Evolutionary conservation across 2,329 filamentous ascomycete genomes (phyloP).

Genomic region (Epichloe festucae): DNA sequence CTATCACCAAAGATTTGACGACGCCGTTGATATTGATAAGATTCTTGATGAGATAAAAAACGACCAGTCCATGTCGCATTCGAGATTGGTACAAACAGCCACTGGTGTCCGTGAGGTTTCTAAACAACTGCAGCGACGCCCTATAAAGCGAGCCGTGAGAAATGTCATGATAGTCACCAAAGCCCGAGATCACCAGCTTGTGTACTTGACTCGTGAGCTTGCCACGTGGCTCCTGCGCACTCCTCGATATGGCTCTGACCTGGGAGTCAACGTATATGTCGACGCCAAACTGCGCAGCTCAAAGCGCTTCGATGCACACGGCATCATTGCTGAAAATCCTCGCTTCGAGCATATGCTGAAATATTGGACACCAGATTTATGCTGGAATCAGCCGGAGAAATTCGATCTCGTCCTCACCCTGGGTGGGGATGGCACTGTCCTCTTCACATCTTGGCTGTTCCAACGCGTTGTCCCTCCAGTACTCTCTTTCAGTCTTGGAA

Average conservation of each 20-base stretch:
- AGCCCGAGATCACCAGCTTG: constrained; percentile 85
- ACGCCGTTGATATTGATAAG: constrained; percentile 87
- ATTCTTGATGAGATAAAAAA: constrained; percentile 88
- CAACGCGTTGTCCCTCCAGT: constrained; percentile 78
- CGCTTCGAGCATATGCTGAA: constrained; percentile 73
- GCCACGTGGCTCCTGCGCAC: constrained; percentile 79
- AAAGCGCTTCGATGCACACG: constrained; percentile 70
- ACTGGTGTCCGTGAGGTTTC: constrained; percentile 91
- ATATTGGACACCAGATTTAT: constrained; percentile 94
- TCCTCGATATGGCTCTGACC: constrained; percentile 73
- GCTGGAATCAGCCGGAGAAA: constrained; percentile 84
- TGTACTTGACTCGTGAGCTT: constrained; percentile 77
- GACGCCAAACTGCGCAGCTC: constrained; percentile 85
- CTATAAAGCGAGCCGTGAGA: constrained; percentile 80
- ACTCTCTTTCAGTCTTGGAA: constrained; percentile 72
- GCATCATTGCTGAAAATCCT: constrained; percentile 59
- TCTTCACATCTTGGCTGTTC: constrained; percentile 87
- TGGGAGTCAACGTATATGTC: constrained; percentile 97
- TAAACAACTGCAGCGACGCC: constrained; percentile 82
- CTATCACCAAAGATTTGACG: constrained; percentile 94
- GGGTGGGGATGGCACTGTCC: constrained; percentile 74
- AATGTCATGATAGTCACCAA: constrained; percentile 99
- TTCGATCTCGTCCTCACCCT: constrained; percentile 90
- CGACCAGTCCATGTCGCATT: constrained; percentile 85
- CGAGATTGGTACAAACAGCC: constrained; percentile 85